Percentiles rank a stretch among this genome's conserved stretches.
phyloP scores from a whole-genome alignment of 495 filamentous ascomycete genomes.

The Penicillium psychrofluorescens region DNA sequence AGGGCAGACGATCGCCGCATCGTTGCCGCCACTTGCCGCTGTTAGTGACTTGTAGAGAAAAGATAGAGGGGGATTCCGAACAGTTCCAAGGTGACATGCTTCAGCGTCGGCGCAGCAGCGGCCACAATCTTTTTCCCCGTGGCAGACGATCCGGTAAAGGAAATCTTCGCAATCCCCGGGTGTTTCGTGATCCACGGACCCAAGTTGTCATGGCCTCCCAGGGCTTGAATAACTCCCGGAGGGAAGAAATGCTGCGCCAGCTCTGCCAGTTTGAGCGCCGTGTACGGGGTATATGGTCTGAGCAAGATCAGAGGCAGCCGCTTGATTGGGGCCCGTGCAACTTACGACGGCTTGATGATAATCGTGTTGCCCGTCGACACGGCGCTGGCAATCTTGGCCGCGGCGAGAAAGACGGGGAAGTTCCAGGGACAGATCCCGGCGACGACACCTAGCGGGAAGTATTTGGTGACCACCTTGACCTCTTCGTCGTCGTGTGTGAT shows the following conservation, averaged over 20 bases:
- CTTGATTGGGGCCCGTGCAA: too few species aligned
- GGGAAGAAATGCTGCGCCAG: conserved; percentile 50
- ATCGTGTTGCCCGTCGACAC: conserved; percentile 55
- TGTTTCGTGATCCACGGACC: conserved; percentile 46
- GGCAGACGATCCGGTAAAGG: conserved; percentile 53
- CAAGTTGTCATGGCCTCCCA: conserved; percentile 54
- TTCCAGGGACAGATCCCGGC: conserved; percentile 55
- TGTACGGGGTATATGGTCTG: conserved; percentile 53
- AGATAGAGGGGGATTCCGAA: neutral
- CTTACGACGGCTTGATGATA: conserved; percentile 52
- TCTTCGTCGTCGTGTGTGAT: conserved; percentile 35
- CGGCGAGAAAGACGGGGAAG: conserved; percentile 47
- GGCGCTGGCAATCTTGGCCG: conserved; percentile 48
- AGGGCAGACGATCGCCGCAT: conserved; percentile 52
- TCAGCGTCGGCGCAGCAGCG: conserved; percentile 46
- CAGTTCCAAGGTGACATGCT: conserved; percentile 45
- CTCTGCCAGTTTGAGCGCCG: conserved; percentile 52
- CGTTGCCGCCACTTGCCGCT: conserved; percentile 46
- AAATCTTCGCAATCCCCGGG: conserved; percentile 52
- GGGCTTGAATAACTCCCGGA: conserved; percentile 52
- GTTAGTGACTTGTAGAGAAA: too few species aligned
- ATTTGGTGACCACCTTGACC: conserved; percentile 31
- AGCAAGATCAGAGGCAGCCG: conserved; percentile 39
- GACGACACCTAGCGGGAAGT: conserved; percentile 44
- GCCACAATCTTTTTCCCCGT: conserved; percentile 56